These are phyloP conservation scores for Nitzschia sp. DNA, from an alignment of 108 stramenopile genomes.

Conservation along the genomic window DNA sequence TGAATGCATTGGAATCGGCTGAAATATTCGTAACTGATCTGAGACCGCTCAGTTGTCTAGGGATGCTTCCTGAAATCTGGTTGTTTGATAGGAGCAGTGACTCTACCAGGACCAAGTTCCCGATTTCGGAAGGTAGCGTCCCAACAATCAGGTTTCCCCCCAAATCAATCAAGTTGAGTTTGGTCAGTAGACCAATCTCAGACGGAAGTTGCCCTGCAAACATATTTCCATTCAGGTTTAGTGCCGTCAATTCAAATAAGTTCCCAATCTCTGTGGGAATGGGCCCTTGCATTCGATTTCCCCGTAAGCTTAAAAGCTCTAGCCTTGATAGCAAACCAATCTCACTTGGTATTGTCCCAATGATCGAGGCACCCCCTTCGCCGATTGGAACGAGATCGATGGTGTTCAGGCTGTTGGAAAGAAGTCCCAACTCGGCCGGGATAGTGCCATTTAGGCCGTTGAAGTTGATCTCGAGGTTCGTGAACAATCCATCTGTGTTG, in stretches of 20 bases:
- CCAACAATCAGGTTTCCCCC: conserved; percentile 46
- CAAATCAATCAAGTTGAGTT: conserved; percentile 22
- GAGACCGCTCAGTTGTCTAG: conserved; percentile 48
- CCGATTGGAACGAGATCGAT: not conserved
- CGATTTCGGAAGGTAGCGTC: conserved; percentile 50
- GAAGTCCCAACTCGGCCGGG: conserved; percentile 7
- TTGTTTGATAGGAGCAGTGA: conserved; percentile 42
- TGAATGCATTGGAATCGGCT: conserved; percentile 6
- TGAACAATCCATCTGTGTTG: conserved; percentile 8
- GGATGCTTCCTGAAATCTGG: conserved; percentile 25
- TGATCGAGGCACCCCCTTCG: not conserved
- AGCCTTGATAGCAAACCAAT: conserved; percentile 26
- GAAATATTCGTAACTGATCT: not conserved
- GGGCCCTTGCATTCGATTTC: conserved; percentile 18
- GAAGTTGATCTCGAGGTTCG: conserved; percentile 1
- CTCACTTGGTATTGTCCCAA: conserved; percentile 37
- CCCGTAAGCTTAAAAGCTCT: conserved; percentile 18
- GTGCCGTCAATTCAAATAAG: not conserved
- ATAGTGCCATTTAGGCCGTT: conserved; percentile 23
- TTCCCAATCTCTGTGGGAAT: conserved; percentile 29
- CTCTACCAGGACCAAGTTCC: conserved; percentile 29
- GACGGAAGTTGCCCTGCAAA: conserved; percentile 7
- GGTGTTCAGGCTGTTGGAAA: conserved; percentile 5
- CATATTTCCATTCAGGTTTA: conserved; percentile 3
- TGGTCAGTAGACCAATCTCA: conserved; percentile 1